A percentile compares a stretch with the other conserved stretches of the same genome.
Evolutionary conservation across 2,329 filamentous ascomycete genomes (phyloP).

Genomic region (Apiospora phragmitis): DNA sequence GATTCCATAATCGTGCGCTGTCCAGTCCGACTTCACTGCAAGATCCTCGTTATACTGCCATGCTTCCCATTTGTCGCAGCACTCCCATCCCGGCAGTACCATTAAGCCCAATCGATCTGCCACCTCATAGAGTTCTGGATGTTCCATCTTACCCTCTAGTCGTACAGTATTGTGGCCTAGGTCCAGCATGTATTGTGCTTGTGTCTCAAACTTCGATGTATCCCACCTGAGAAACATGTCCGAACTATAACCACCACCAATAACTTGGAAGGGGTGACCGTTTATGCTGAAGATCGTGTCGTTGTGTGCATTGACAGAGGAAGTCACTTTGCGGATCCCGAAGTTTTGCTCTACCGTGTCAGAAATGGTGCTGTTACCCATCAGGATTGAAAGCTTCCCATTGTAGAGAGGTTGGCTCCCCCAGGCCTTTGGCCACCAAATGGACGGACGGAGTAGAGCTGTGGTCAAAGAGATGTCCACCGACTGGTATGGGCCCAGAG

Average conservation of each 20-base stretch:
- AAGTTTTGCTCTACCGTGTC: constrained; percentile 41
- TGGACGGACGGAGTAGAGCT: constrained; percentile 42
- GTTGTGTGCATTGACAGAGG: constrained; percentile 49
- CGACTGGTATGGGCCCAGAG: constrained; percentile 37
- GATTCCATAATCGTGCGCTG: constrained; percentile 52
- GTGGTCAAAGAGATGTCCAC: constrained; percentile 40
- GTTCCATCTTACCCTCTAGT: constrained; percentile 65
- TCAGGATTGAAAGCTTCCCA: constrained; percentile 30
- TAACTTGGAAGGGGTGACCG: constrained; percentile 56
- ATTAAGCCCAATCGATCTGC: constrained; percentile 61
- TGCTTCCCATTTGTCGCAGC: constrained; percentile 68
- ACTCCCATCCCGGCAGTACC: constrained; percentile 65
- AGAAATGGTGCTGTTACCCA: constrained; percentile 24
- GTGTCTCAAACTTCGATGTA: constrained; percentile 42
- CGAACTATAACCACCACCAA: constrained; percentile 60
- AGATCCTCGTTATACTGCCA: constrained; percentile 61
- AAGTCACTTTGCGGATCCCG: constrained; percentile 56
- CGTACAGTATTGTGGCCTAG: constrained; percentile 65
- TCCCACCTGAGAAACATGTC: constrained; percentile 65
- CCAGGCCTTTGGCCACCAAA: constrained; percentile 66
- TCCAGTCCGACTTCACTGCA: constrained; percentile 45
- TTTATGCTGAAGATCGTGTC: constrained; percentile 60
- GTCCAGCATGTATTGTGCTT: constrained; percentile 56
- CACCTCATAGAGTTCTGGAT: constrained; percentile 59
- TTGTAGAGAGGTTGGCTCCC: constrained; percentile 55